These are phyloP conservation scores for Amphibolis antarctica DNA, from an alignment of 106 monocot genomes.

Conservation along the genomic window DNA sequence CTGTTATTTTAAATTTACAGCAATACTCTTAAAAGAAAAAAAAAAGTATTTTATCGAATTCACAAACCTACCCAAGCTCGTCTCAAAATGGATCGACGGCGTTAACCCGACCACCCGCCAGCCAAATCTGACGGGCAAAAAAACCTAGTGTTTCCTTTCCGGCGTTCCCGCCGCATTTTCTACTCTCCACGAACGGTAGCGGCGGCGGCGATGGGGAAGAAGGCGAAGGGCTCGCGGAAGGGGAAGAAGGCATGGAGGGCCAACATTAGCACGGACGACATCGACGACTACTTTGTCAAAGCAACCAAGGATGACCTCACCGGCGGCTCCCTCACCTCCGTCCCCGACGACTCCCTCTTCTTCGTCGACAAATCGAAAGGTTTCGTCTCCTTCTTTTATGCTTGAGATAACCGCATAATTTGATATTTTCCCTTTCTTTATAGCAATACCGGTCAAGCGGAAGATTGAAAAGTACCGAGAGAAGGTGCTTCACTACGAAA, in stretches of 20 bases:
- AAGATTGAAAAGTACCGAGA: slow-evolving; percentile 75
- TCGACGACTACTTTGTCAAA: slow-evolving; percentile 83
- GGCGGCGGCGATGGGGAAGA: slow-evolving; percentile 49
- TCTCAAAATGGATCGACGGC: too few relatives aligned
- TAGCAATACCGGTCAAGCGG: slow-evolving; percentile 49
- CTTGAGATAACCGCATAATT: neutral
- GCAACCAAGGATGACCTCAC: slow-evolving; percentile 56
- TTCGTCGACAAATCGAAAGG: slow-evolving; percentile 50
- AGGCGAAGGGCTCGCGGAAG: slow-evolving; percentile 70
- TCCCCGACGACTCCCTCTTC: slow-evolving; percentile 67
- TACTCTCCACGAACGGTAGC: neutral
- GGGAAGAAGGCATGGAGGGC: slow-evolving; percentile 99
- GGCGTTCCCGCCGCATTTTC: neutral
- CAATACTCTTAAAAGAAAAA: too few relatives aligned
- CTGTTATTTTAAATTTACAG: too few relatives aligned
- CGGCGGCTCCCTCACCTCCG: slow-evolving; percentile 32
- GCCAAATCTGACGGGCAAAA: too few relatives aligned
- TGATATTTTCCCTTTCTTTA: neutral
- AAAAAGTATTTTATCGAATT: too few relatives aligned
- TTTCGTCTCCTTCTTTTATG: neutral
- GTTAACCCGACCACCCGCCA: too few relatives aligned
- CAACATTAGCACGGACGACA: slow-evolving; percentile 85
- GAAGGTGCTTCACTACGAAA: slow-evolving; percentile 63
- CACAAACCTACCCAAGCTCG: neutral
- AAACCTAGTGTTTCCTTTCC: neutral